Conservation (phyloP, 202 grass and related monocot species). For the Setaria viridis region DNA sequence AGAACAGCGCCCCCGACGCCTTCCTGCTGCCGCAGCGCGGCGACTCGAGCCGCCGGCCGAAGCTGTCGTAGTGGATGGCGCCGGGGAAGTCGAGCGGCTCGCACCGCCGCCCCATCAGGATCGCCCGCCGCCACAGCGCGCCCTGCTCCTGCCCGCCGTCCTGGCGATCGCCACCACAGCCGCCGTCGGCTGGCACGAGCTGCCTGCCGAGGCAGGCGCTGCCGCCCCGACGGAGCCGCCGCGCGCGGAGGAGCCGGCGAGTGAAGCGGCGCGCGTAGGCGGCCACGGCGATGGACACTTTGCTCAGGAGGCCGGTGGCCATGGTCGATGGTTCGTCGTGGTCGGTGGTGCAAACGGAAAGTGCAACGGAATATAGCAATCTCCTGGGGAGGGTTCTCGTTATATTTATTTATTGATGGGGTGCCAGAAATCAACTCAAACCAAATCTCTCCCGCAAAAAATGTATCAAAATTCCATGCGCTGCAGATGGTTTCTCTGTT, state of each 20-base stretch:
- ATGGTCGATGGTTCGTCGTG: not conserved
- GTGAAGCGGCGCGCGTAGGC: constrained; percentile 38
- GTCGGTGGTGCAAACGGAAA: not conserved
- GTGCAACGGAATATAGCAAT: not conserved
- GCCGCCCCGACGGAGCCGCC: not conserved
- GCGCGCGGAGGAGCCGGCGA: constrained; percentile 33
- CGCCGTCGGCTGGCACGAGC: too few species aligned
- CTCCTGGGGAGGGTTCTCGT: not conserved
- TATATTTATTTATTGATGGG: not conserved
- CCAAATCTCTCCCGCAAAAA: not conserved
- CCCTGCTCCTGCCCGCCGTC: not conserved
- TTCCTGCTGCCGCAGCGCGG: constrained; percentile 37
- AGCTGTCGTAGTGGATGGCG: constrained; percentile 71
- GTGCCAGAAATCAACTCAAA: not conserved
- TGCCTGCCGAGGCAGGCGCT: not conserved
- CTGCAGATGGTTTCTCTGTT: not conserved
- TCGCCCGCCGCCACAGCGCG: constrained; percentile 67
- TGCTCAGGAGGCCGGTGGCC: constrained; percentile 37
- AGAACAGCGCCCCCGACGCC: constrained; percentile 22
- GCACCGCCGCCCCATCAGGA: constrained; percentile 70
- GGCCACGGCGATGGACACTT: constrained; percentile 39
- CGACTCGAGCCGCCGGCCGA: constrained; percentile 40
- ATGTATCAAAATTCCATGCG: not conserved
- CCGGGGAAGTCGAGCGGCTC: constrained; percentile 75
- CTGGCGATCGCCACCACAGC: not conserved